phyloP scores from a whole-genome alignment of 176 grass and related monocot species.

The Eleusine coracana region DNA sequence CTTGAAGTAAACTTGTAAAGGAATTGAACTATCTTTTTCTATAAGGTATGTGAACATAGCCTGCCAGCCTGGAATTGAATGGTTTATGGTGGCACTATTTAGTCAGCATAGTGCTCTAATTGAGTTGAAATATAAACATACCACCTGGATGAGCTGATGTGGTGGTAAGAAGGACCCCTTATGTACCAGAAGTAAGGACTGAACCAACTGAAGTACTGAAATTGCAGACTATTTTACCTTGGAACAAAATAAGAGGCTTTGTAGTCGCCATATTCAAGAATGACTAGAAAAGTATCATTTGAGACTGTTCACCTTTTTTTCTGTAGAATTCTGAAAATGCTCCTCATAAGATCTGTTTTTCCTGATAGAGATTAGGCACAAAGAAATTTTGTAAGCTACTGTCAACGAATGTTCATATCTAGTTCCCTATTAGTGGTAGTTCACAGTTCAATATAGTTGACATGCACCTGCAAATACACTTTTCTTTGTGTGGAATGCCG shows the following conservation, averaged over 20 bases:
- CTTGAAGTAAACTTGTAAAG: neutral
- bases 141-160: slow-evolving; percentile 21
- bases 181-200: no score
- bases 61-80: neutral
- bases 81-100: slow-evolving; percentile 10
- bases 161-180: neutral
- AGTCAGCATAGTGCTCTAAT: neutral
- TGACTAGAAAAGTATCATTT: no score
- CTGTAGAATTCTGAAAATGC: neutral
- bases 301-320: neutral
- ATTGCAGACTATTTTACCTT: neutral
- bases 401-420: neutral
- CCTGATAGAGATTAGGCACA: neutral
- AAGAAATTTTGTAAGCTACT: slow-evolving; percentile 12
- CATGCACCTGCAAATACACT: neutral
- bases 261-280: no score
- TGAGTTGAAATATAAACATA: no score
- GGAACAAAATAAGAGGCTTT: neutral
- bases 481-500: slow-evolving; percentile 16
- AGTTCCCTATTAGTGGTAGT: neutral
- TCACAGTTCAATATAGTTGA: slow-evolving; percentile 2
- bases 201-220: neutral
- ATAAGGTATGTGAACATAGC: neutral
- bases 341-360: neutral
- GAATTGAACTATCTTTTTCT: neutral